These are phyloP conservation scores for Echinochloa phyllopogon DNA, from an alignment of 176 grass and related monocot species.

Conservation along the genomic window DNA sequence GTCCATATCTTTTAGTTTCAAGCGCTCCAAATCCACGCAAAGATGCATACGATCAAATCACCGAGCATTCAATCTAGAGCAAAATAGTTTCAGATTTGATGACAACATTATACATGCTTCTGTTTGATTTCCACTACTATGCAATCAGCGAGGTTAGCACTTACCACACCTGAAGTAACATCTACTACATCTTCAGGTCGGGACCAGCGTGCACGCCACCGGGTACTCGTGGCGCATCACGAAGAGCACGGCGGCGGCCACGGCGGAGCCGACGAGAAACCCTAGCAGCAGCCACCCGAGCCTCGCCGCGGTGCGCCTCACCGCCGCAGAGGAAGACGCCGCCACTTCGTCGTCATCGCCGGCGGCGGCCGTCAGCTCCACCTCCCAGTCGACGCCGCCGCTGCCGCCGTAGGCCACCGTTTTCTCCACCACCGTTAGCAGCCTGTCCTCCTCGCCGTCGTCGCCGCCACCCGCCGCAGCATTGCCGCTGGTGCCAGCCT, in stretches of 20 bases:
- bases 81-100: neutral
- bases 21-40: neutral
- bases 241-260: neutral
- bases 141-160: neutral
- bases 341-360: neutral
- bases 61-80: neutral
- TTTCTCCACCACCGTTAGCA: neutral
- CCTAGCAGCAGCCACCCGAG: slow-evolving; percentile 36
- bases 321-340: neutral
- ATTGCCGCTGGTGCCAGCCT: slow-evolving; percentile 8
- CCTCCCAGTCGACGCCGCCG: neutral
- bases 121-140: neutral
- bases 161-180: neutral
- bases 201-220: slow-evolving; percentile 17
- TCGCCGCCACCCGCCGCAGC: neutral
- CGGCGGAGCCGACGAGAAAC: slow-evolving; percentile 30
- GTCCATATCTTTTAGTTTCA: neutral
- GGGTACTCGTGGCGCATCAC: neutral
- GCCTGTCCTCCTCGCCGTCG: neutral
- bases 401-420: neutral
- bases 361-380: neutral
- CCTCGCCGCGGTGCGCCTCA: neutral
- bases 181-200: slow-evolving; percentile 41
- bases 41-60: neutral
- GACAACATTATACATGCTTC: neutral